Evolutionary conservation across 768 basidiomycete species (phyloP).

Genomic region (Daedalea quercina): DNA sequence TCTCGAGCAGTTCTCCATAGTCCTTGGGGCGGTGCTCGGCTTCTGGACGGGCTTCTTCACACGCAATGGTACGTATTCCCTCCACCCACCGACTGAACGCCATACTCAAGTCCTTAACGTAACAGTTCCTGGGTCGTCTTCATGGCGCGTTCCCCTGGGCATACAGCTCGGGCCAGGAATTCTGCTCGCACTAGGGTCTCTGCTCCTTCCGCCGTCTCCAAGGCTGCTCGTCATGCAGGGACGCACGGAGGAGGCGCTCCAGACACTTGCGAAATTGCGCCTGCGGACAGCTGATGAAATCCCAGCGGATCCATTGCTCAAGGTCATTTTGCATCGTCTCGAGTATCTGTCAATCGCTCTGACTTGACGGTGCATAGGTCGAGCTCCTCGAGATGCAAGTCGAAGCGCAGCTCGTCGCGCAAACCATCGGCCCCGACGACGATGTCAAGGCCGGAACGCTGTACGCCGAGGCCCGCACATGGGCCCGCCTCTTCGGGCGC

Average conservation of each 20-base stretch:
- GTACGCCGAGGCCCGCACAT: conserved; percentile 34
- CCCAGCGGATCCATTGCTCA: conserved; percentile 41
- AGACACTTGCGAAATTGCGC: conserved; percentile 51
- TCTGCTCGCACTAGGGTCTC: conserved; percentile 54
- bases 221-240: conserved; percentile 52
- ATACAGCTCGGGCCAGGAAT: conserved; percentile 67
- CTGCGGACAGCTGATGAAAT: conserved; percentile 40
- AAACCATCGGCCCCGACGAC: conserved; percentile 13
- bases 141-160: conserved; percentile 75
- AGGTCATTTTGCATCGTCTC: conserved; percentile 25
- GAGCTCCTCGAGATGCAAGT: conserved; percentile 76
- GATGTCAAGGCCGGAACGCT: conserved; percentile 10
- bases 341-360: neutral
- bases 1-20: conserved; percentile 76
- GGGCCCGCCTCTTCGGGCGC: conserved; percentile 48
- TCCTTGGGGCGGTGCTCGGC: conserved; percentile 73
- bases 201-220: conserved; percentile 57
- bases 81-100: too few relatives aligned
- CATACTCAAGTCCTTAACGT: neutral
- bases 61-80: conserved; percentile 41
- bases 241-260: conserved; percentile 48
- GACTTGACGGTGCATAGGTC: conserved; percentile 32
- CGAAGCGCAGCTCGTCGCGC: conserved; percentile 48
- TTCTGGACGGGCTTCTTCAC: conserved; percentile 82
- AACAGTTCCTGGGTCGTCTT: conserved; percentile 52